A percentile compares a stretch with the other conserved stretches of the same genome.
Evolutionary conservation across 345 rosid genomes (phyloP).

Genomic region (Lumnitzera racemosa): DNA sequence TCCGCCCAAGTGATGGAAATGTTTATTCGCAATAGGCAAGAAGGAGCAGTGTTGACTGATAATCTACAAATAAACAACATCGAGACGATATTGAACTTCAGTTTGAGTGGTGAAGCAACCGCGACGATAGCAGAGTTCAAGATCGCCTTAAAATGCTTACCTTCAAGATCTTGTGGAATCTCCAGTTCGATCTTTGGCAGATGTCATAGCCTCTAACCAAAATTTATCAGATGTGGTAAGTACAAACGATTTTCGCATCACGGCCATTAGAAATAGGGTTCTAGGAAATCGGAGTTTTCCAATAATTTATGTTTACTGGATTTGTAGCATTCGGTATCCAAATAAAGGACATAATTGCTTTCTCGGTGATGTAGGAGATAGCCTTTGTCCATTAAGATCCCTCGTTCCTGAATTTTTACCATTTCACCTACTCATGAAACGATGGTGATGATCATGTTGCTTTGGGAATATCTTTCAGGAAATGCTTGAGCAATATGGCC

Average conservation of each 20-base stretch:
- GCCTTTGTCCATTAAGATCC: no score
- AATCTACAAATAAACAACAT: conserved; percentile 38
- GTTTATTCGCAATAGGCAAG: conserved; percentile 17
- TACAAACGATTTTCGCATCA: no score
- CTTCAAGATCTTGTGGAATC: conserved; percentile 16
- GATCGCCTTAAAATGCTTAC: conserved; percentile 19
- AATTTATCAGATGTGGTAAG: conserved; percentile 22
- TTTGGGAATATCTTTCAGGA: conserved; percentile 29
- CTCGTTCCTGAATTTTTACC: no score
- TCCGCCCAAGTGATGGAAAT: no score
- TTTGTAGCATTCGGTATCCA: no score
- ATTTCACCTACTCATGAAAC: no score
- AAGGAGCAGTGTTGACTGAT: conserved; percentile 45
- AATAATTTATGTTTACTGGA: no score
- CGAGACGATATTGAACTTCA: conserved; percentile 13
- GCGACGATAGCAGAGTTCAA: conserved; percentile 22
- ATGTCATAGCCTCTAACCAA: conserved; percentile 21
- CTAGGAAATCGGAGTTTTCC: no score
- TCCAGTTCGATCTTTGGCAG: conserved; percentile 22
- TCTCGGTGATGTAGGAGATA: no score
- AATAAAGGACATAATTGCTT: no score
- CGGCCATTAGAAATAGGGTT: no score
- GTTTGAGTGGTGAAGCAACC: conserved; percentile 9
- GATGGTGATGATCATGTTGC: no score
- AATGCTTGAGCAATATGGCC: conserved; percentile 37